Evolutionary conservation across 2,329 filamentous ascomycete species (phyloP), one percentile per base, ranked within the genome.

Genomic region (Aphanoascus verrucosus): DNA sequence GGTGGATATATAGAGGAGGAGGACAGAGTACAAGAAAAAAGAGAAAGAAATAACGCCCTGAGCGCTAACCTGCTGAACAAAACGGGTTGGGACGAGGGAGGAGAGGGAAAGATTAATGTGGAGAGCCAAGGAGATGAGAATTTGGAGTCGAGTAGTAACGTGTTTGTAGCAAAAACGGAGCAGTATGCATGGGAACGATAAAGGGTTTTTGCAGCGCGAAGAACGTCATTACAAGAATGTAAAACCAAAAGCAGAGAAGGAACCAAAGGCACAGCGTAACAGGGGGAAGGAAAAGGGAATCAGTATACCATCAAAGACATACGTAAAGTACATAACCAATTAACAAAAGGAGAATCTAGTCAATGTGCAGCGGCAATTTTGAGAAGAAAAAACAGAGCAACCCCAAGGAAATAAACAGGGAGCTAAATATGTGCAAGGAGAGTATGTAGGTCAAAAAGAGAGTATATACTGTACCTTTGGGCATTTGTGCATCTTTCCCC

Each of bases 391-490:
- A 28, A 28, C 7, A 28, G 23, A 28, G 7, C 28, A 37, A 37
- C 7, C 34, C 15, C 32, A 23, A 14, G 9, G 37, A n/a, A 20
- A 35, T 20, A 38, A 14, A 37, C 35, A 48, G 14, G 35, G 8
- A 3, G 38, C 7, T 4, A 5, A 42, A 50, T 34, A 43, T 50
- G 15, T 50, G 19, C 28, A 50, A 35, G 31, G 35, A 28, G 9
- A 40, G 40, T 49, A 31, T 34, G 17, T 8, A 20, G n/a, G 4
- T 8, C 11, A 31, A 31, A 40, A 23, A 12, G 17, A 34, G 34
- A 42, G n/a, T 50, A 50, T 34, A 50, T 34, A 50, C 48, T 50
- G 28, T 50, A 50, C 48, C 48, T 42, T 11, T 43, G 37, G 1
- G 14, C 19, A 19, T 11, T 2, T 28, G 23, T 28, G 38, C 7